Evolutionary conservation across 2,329 filamentous ascomycete species (phyloP).

Genomic region (Penicillium sclerotigenum): DNA sequence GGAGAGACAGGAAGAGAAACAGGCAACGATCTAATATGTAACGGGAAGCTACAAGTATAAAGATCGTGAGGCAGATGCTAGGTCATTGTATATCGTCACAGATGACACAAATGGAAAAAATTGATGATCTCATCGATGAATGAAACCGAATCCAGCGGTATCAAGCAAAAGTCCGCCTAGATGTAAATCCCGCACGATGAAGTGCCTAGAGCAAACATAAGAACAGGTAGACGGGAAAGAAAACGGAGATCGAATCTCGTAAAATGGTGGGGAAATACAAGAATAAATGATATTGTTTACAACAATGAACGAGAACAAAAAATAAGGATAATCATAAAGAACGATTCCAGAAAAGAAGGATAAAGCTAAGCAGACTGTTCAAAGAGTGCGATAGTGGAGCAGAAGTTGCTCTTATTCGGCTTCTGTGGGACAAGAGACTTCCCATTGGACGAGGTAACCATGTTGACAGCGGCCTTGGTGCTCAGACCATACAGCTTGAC

Average conservation of each 20-base stretch:
- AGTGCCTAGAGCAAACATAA: background rate
- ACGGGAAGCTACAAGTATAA: background rate
- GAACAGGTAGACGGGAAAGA: background rate
- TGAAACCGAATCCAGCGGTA: constrained; percentile 1
- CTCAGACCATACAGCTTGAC: constrained; percentile 66
- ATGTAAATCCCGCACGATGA: background rate
- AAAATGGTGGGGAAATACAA: background rate
- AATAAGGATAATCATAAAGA: background rate
- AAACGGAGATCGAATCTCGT: background rate
- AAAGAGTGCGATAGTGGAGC: constrained; percentile 46
- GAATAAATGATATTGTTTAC: background rate
- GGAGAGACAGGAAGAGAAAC: background rate
- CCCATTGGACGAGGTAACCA: constrained; percentile 55
- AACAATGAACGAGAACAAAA: background rate
- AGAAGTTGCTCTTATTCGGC: constrained; percentile 44
- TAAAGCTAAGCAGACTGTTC: constrained; percentile 28
- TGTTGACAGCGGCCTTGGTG: constrained; percentile 72
- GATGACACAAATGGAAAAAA: background rate
- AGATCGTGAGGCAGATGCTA: background rate
- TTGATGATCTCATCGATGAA: constrained; percentile 8
- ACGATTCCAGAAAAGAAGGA: background rate
- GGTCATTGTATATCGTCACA: background rate
- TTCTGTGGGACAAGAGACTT: constrained; percentile 36
- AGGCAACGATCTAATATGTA: background rate
- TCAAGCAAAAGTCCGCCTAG: constrained; percentile 2